Percentiles rank a stretch among this genome's conserved stretches.
Evolutionary conservation across 257 asterid species (phyloP).

Genomic region (Capsicum chinense): DNA sequence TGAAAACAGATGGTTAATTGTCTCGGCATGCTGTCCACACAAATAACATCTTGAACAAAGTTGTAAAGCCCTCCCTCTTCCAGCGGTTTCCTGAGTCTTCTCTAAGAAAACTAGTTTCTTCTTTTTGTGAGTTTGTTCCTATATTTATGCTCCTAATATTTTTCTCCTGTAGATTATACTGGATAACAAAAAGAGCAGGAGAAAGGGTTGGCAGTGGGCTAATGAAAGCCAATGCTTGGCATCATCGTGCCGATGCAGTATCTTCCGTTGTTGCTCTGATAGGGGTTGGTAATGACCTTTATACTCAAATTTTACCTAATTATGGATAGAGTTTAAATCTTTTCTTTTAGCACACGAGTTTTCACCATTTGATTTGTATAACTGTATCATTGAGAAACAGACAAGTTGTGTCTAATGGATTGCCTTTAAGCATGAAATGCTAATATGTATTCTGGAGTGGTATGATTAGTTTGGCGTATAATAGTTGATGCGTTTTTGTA

Average conservation of each 20-base stretch:
- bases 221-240: conserved; percentile 99
- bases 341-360: background rate
- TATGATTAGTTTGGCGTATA: background rate
- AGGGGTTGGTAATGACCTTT: conserved; percentile 88
- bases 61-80: no score
- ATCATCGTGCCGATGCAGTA: conserved; percentile 95
- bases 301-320: conserved; percentile 21
- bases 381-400: background rate
- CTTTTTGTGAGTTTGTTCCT: conserved; percentile 17
- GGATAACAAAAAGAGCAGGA: conserved; percentile 88
- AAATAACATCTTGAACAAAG: no score
- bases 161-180: conserved; percentile 56
- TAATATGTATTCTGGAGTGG: background rate
- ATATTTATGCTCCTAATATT: background rate
- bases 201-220: conserved; percentile 94
- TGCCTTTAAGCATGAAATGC: conserved; percentile 9
- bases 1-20: no score
- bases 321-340: conserved; percentile 9
- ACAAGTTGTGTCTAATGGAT: background rate
- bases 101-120: background rate
- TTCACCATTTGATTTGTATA: conserved; percentile 21
- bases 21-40: no score
- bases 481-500: conserved; percentile 3
- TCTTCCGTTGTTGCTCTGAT: conserved; percentile 93
- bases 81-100: no score